These are phyloP conservation scores for Ramaria sp. DNA, from an alignment of 768 basidiomycete genomes.

Conservation along the genomic window DNA sequence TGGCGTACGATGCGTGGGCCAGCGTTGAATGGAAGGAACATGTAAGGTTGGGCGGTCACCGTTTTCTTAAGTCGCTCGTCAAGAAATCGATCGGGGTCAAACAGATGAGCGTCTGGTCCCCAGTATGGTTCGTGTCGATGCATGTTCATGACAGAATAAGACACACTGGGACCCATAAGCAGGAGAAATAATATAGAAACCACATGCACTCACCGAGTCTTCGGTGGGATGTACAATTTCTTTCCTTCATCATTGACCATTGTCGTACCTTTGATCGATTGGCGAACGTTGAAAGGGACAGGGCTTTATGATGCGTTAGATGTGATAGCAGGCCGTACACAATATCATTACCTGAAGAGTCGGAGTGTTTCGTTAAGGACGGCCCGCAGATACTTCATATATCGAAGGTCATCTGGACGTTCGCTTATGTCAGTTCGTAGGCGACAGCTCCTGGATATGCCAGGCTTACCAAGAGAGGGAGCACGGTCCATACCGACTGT, in stretches of 20 bases:
- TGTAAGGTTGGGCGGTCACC: constrained; percentile 13
- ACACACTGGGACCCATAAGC: constrained; percentile 20
- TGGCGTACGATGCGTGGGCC: constrained; percentile 1
- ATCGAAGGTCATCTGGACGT: constrained; percentile 19
- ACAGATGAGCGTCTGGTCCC: constrained; percentile 66
- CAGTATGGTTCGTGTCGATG: constrained; percentile 60
- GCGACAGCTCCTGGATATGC: not conserved
- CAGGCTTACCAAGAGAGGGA: constrained; percentile 7
- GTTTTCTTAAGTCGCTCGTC: constrained; percentile 7
- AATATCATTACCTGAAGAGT: constrained; percentile 17
- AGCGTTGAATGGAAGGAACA: constrained; percentile 13
- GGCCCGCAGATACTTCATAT: constrained; percentile 32
- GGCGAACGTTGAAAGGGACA: constrained; percentile 22
- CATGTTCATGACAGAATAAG: constrained; percentile 49
- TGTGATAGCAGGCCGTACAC: not conserved
- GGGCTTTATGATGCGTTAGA: not conserved
- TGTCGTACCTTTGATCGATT: constrained; percentile 8
- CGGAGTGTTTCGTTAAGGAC: constrained; percentile 52
- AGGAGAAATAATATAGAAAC: constrained; percentile 1
- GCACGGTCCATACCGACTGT: not conserved
- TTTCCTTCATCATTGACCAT: not conserved
- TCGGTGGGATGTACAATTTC: constrained; percentile 4
- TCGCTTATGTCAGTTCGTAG: too few relatives aligned
- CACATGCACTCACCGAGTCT: not conserved
- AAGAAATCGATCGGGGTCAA: constrained; percentile 18